phyloP scores from a whole-genome alignment of 306 rosid genomes.

The Fragaria vesca region DNA sequence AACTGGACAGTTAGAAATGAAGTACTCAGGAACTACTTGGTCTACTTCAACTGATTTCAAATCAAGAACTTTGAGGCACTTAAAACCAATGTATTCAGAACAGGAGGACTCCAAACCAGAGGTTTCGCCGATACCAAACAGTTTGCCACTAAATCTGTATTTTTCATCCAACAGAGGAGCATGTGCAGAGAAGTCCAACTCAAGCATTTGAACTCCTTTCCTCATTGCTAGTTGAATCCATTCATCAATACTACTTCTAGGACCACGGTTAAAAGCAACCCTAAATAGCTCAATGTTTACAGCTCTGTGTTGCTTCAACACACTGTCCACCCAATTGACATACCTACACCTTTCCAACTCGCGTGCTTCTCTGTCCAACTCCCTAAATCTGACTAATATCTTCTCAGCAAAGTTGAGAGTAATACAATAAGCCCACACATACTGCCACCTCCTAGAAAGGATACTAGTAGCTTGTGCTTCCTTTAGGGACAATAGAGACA shows the following conservation, averaged over 20 bases:
- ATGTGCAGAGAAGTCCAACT: background rate
- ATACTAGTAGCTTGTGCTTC: background rate
- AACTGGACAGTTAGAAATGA: slow-evolving; percentile 7
- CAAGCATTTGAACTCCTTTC: background rate
- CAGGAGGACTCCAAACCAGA: background rate
- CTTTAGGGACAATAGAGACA: background rate
- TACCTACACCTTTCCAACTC: background rate
- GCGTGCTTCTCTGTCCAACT: background rate
- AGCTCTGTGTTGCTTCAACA: background rate
- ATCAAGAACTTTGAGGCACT: slow-evolving; percentile 2
- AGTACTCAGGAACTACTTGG: background rate
- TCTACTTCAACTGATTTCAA: background rate
- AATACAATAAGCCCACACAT: background rate
- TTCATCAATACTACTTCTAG: background rate
- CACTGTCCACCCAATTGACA: background rate
- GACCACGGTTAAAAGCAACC: background rate
- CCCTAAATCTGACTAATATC: background rate
- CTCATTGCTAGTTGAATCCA: slow-evolving; percentile 2
- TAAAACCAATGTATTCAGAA: background rate
- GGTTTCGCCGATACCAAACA: background rate
- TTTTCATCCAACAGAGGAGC: no score
- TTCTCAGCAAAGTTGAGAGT: background rate
- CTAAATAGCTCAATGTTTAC: background rate
- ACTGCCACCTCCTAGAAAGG: background rate
- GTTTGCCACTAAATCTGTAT: no score